These are phyloP conservation scores for Solanum sitiens DNA, from an alignment of 257 asterid species.

Conservation along the genomic window DNA sequence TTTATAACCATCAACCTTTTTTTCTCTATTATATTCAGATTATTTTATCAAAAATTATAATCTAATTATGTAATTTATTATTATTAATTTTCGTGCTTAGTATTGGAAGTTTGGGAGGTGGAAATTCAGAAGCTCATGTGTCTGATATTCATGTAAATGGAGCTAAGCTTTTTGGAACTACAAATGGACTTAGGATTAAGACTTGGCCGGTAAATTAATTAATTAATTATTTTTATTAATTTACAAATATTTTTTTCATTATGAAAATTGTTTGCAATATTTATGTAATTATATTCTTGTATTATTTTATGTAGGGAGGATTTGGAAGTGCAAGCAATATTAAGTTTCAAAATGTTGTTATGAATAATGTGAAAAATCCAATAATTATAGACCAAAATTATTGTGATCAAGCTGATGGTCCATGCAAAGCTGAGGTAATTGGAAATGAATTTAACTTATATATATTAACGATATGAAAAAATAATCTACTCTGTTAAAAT, in stretches of 20 bases:
- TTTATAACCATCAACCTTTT: not conserved
- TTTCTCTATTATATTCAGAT: not conserved
- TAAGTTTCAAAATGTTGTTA: slow-evolving; percentile 36
- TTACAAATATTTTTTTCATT: not conserved
- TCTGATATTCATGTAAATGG: slow-evolving; percentile 38
- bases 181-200: slow-evolving; percentile 67
- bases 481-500: not conserved
- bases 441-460: not conserved
- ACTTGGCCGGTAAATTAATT: slow-evolving; percentile 53
- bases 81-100: slow-evolving; percentile 10
- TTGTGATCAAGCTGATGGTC: slow-evolving; percentile 22
- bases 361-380: slow-evolving; percentile 50
- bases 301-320: slow-evolving; percentile 43
- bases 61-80: not conserved
- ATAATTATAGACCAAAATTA: slow-evolving; percentile 58
- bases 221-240: not conserved
- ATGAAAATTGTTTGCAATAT: not conserved
- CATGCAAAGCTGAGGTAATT: slow-evolving; percentile 39
- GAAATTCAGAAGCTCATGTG: slow-evolving; percentile 36
- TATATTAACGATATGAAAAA: not conserved
- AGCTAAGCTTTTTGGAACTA: slow-evolving; percentile 42
- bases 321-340: slow-evolving; percentile 51
- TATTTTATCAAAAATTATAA: not conserved
- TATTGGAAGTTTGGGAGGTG: slow-evolving; percentile 71
- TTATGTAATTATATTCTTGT: not conserved